Conservation (phyloP, 2,329 filamentous ascomycete genomes). For the Blastomyces gilchristii region DNA sequence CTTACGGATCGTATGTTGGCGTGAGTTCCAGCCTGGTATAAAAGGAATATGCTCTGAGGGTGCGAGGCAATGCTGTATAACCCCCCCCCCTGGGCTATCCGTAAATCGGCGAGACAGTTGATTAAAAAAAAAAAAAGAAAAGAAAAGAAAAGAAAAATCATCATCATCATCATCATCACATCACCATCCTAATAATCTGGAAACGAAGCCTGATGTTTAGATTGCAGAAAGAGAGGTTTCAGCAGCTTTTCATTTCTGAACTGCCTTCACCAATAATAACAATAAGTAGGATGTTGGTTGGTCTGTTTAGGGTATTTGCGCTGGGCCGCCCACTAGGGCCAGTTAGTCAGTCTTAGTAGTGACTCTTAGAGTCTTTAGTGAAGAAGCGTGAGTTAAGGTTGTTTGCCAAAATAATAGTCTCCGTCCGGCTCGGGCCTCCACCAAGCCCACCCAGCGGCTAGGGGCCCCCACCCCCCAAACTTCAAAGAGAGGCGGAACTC, state of each 20-base stretch:
- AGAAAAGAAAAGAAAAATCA: neutral
- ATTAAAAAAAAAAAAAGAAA: neutral
- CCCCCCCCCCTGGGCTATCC: neutral
- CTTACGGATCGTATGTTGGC: neutral
- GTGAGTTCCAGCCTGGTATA: neutral
- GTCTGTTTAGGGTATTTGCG: too few species aligned
- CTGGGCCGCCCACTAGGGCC: too few species aligned
- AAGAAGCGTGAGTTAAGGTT: too few species aligned
- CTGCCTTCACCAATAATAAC: neutral
- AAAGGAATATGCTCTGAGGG: neutral
- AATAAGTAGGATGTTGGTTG: neutral
- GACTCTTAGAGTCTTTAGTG: too few species aligned
- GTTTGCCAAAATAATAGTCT: neutral
- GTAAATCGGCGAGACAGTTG: neutral
- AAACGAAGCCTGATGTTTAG: neutral
- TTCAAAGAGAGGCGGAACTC: neutral
- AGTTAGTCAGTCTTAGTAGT: too few species aligned
- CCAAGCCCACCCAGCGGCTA: too few species aligned
- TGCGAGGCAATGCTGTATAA: conserved; percentile 1
- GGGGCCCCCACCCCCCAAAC: too few species aligned
- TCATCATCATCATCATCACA: too few species aligned
- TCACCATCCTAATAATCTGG: neutral
- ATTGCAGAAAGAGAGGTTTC: neutral
- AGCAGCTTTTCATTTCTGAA: neutral
- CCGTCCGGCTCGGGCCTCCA: too few species aligned